Evolutionary conservation across 164 flowering plant genomes (phyloP).

Genomic region (grape (Vitis vinifera)): DNA sequence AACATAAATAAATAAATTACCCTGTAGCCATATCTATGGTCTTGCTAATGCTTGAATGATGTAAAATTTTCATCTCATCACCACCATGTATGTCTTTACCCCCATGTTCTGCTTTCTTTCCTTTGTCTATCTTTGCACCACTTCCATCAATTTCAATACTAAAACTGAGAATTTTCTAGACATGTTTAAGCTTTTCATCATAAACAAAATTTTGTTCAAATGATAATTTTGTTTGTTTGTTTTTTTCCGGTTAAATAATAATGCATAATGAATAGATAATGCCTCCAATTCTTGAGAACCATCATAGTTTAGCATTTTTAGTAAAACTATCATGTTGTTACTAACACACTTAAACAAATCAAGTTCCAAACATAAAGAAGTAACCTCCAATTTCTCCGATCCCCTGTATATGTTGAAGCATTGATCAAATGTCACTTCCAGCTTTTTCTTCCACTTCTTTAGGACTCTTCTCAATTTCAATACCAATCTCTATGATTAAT

Average conservation of each 20-base stretch:
- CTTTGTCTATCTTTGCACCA: constrained; percentile 57
- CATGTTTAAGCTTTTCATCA: constrained; percentile 81
- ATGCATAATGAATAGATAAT: constrained; percentile 77
- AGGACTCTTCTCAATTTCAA: constrained; percentile 63
- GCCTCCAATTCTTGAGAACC: constrained; percentile 87
- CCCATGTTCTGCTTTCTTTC: constrained; percentile 68
- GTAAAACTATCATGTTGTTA: not conserved
- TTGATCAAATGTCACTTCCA: constrained; percentile 79
- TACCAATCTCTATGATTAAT: constrained; percentile 80
- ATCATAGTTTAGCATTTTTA: constrained; percentile 7
- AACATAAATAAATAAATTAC: constrained; percentile 34
- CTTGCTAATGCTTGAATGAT: constrained; percentile 85
- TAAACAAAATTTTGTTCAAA: constrained; percentile 71
- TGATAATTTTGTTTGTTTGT: constrained; percentile 48
- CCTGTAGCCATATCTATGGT: constrained; percentile 99
- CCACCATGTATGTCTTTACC: constrained; percentile 36
- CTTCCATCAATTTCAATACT: constrained; percentile 52
- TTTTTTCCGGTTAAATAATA: constrained; percentile 81
- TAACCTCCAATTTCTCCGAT: constrained; percentile 94
- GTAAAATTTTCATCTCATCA: constrained; percentile 69
- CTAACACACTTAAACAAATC: constrained; percentile 1
- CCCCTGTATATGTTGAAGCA: constrained; percentile 99
- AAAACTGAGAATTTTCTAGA: constrained; percentile 73
- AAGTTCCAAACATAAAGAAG: constrained; percentile 14
- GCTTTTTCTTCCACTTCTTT: constrained; percentile 29